A percentile compares a stretch with the other conserved stretches of the same genome.
Conservation (phyloP, 73 alveolate genomes). For the Stentor roeselii region DNA sequence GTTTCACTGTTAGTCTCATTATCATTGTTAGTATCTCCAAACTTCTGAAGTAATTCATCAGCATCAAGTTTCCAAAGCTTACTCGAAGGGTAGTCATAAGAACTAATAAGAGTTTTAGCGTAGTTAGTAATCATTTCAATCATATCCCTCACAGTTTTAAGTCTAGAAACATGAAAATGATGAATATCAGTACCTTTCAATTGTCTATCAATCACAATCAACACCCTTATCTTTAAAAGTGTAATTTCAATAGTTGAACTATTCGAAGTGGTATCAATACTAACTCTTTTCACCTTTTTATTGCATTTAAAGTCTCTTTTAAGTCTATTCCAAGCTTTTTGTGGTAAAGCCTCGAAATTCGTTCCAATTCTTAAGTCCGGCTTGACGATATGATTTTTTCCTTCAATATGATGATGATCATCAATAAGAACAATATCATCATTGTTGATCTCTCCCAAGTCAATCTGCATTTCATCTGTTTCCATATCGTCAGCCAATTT, state of each 20-base stretch:
- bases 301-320: neutral
- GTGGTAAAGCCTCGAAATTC: neutral
- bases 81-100: too few relatives aligned
- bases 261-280: neutral
- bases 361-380: neutral
- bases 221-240: neutral
- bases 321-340: neutral
- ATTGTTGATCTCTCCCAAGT: neutral
- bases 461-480: neutral
- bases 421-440: neutral
- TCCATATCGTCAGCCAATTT: neutral
- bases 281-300: neutral
- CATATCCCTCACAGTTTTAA: neutral
- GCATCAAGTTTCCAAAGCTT: conserved; percentile 12
- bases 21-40: too few relatives aligned
- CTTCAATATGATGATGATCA: neutral
- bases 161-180: neutral
- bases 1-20: neutral
- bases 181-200: neutral
- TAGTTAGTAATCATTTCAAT: neutral
- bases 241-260: neutral
- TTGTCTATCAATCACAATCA: neutral
- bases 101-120: neutral
- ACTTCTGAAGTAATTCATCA: too few relatives aligned
- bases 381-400: neutral